Conservation (phyloP, 2,329 filamentous ascomycete species). For the Ophiostoma sp. region DNA sequence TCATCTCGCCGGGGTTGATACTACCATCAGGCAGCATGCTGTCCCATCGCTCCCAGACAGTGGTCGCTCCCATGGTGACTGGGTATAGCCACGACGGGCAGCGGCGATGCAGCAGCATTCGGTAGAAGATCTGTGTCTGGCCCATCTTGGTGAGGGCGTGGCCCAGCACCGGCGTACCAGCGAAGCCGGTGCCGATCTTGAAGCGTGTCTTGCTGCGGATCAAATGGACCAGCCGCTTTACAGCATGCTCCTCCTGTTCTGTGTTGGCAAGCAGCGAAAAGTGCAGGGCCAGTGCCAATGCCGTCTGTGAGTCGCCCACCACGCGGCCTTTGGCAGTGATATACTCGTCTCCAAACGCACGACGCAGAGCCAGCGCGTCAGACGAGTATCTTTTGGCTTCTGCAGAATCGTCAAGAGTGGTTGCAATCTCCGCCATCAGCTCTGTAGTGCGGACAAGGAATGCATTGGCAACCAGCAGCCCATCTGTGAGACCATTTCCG, state of each 20-base stretch:
- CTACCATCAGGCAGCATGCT: slow-evolving; percentile 35
- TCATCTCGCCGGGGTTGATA: slow-evolving; percentile 39
- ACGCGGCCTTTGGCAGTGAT: neutral
- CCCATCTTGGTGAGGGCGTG: neutral
- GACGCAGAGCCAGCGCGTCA: neutral
- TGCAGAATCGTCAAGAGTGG: neutral
- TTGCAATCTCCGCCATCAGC: neutral
- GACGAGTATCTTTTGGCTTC: neutral
- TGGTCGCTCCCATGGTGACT: slow-evolving; percentile 37
- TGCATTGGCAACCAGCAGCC: neutral
- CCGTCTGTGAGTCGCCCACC: neutral
- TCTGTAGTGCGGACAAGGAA: neutral
- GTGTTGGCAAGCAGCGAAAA: neutral
- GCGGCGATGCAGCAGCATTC: slow-evolving; percentile 29
- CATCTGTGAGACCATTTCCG: neutral
- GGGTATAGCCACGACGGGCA: slow-evolving; percentile 37
- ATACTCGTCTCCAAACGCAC: neutral
- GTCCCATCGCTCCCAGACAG: slow-evolving; percentile 40
- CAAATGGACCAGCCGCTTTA: neutral
- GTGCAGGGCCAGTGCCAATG: neutral
- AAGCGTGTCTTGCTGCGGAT: neutral
- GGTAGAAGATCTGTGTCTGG: neutral
- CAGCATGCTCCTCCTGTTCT: neutral
- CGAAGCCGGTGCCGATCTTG: neutral
- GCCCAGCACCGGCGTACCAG: neutral